phyloP scores from a whole-genome alignment of 2,329 filamentous ascomycete species.

The Colletotrichum lindemuthianum region DNA sequence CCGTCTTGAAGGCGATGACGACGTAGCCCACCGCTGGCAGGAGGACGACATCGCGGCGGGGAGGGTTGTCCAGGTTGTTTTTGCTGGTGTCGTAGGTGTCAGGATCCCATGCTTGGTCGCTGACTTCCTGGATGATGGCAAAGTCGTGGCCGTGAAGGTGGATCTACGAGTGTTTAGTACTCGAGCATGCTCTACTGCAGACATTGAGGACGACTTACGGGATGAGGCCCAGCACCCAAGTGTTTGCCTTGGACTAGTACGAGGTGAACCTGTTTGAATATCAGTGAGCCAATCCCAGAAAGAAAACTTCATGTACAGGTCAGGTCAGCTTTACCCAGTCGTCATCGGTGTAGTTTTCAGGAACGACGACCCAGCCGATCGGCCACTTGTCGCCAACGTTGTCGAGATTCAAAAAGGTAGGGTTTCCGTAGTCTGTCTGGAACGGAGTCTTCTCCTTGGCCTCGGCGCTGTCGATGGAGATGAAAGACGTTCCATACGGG shows the following conservation, averaged over 20 bases:
- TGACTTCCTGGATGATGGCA: constrained; percentile 50
- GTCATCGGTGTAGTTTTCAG: constrained; percentile 34
- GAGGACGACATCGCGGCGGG: constrained; percentile 62
- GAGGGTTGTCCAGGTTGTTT: constrained; percentile 55
- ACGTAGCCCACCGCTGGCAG: constrained; percentile 55
- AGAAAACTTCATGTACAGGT: too few relatives aligned
- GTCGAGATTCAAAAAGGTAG: constrained; percentile 46
- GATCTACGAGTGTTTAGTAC: constrained; percentile 39
- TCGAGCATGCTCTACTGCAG: not conserved
- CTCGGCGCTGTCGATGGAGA: constrained; percentile 10
- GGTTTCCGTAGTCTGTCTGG: constrained; percentile 53
- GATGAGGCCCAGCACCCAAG: constrained; percentile 9
- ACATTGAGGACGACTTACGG: not conserved
- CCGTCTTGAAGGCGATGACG: constrained; percentile 58
- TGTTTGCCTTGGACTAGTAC: not conserved
- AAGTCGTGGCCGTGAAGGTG: constrained; percentile 64
- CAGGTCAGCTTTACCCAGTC: constrained; percentile 30
- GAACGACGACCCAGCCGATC: constrained; percentile 33
- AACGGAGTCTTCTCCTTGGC: constrained; percentile 9
- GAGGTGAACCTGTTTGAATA: constrained; percentile 6
- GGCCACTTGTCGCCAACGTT: constrained; percentile 31
- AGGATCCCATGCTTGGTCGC: constrained; percentile 26
- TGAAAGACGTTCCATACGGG: constrained; percentile 41
- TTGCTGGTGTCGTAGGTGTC: constrained; percentile 32
- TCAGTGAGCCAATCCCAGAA: not conserved